Base-by-base conservation (phyloP, 2,329 filamentous ascomycete genomes). In the Whalleya microplaca region DNA sequence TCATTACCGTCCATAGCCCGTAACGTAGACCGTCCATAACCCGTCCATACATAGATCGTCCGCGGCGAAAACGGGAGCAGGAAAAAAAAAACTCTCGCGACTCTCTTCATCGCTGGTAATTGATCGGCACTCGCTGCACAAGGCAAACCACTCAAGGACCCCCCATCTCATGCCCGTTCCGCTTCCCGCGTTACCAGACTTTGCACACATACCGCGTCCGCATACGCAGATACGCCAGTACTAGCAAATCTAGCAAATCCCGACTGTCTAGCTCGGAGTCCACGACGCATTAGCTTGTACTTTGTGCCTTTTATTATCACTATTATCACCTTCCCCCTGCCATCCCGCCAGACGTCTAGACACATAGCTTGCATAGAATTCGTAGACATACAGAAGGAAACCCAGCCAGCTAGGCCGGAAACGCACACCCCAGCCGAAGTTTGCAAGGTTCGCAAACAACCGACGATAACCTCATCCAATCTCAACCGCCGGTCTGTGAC, bases 391-490 rank as follows among this genome's bases (percentile, higher is more conserved):
- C 10, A 37, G 7, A 37, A 29, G 27, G 42, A 19, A n/a, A 27
- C 23, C 23, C 9, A 27, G 23, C 9, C 23, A 27, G 23, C 43
- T 20, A 20, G 43, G 14, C 43, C 20, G 20, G 20, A 45, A 21
- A 45, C 43, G 43, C 43, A 21, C 21, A 7, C 48, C 49, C 55
- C 49, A 55, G 9, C 60, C 54, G 57, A 58, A 50, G 51, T 53
- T 45, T 58, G 41, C 57, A 54, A 58, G 54, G 48, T 60, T 54
- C 48, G 46, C 8, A 41, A 51, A 37, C 41, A 42, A 42, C 55
- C 57, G 57, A 58, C 52, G 57, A 63, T 61, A 60, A 50, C 60
- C 48, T 62, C 56, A 48, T 43, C 47, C 52, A 57, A 57, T 63
- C 57, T 59, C 55, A 29, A 57, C 45, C 55, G 49, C 56, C 56